Conservation (phyloP, 768 basidiomycete species). For the Tylopilus subfusipes region DNA sequence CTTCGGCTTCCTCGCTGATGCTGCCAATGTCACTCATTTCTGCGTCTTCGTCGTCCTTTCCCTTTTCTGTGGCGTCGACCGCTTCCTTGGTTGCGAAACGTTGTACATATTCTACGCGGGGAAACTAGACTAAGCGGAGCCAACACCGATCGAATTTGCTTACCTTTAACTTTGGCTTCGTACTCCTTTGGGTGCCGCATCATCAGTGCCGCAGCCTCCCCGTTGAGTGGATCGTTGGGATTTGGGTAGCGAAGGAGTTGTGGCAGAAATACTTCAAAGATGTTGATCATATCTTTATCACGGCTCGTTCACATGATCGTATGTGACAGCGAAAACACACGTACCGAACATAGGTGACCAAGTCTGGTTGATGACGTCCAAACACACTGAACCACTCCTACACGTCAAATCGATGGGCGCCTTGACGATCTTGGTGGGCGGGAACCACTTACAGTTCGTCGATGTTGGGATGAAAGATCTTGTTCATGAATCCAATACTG, state of each 20-base stretch:
- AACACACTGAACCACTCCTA: conserved; percentile 95
- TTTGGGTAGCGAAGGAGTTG: conserved; percentile 97
- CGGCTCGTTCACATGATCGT: conserved; percentile 1
- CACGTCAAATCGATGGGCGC: conserved; percentile 7
- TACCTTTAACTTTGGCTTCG: conserved; percentile 89
- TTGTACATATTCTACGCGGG: conserved; percentile 84
- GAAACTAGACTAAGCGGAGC: neutral
- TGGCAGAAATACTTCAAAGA: conserved; percentile 97
- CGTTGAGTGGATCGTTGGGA: conserved; percentile 96
- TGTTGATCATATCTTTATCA: conserved; percentile 92
- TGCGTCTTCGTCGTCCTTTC: conserved; percentile 68
- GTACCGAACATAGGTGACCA: conserved; percentile 99
- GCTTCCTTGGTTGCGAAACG: conserved; percentile 90
- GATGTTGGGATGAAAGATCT: conserved; percentile 99
- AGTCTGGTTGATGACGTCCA: conserved; percentile 98
- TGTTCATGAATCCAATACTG: conserved; percentile 99
- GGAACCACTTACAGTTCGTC: conserved; percentile 83
- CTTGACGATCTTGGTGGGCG: neutral
- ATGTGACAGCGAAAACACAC: conserved; percentile 28
- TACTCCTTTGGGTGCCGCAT: conserved; percentile 98
- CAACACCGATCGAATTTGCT: conserved; percentile 14
- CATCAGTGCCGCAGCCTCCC: conserved; percentile 94
- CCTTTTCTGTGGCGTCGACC: conserved; percentile 67
- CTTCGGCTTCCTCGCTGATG: conserved; percentile 56
- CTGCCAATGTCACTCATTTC: conserved; percentile 88